Evolutionary conservation across 306 rosid species (phyloP), one percentile per base, ranked within the genome.

Genomic region (Styphnolobium japonicum): DNA sequence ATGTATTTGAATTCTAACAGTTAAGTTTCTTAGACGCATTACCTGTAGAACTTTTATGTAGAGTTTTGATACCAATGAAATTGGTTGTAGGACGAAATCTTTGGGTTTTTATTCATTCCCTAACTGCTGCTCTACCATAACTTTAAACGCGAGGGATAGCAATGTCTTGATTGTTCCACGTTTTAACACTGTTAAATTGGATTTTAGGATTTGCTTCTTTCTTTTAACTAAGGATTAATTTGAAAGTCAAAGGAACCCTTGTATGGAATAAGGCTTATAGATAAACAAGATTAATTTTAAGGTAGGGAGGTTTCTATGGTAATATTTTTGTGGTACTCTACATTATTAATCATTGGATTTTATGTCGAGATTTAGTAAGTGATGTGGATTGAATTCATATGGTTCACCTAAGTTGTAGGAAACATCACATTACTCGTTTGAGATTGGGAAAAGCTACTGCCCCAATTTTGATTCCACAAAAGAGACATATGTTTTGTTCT

Each of bases 1-100:
- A 34, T 79, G 63, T 75, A 75, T 70, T 79, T 82, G 60, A 78
- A 68, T 39, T 45, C 43, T 52, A 15, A 43, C 27, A 16, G 53
- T 36, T 71, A 25, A 5, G 19, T 62, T 46, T 67, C n/a, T 68
- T 61, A 52, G 77, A 64, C 57, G 72, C 42, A 42, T 66, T 57
- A 72, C 55, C 33, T 7, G 58, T 68, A 53, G 34, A 81, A 73
- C 58, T 16, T 19, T 42, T 42, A 0, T 12, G 46, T 52, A 16
- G 48, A 63, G 69, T 68, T 45, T 75, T 21, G 5, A 62, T 63
- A 31, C 37, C 61, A 71, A 53, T 34, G 62, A 53, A 60, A 31
- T 39, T 15, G 33, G 51, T 76, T 19, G 53, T 43, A 64, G 80
- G 58, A 19, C 52, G 61, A 63, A 45, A 53, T 37, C 9, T 49